These are phyloP conservation scores for Wickerhamiella nectarea DNA, from an alignment of 805 yeast genomes.

Conservation along the genomic window DNA sequence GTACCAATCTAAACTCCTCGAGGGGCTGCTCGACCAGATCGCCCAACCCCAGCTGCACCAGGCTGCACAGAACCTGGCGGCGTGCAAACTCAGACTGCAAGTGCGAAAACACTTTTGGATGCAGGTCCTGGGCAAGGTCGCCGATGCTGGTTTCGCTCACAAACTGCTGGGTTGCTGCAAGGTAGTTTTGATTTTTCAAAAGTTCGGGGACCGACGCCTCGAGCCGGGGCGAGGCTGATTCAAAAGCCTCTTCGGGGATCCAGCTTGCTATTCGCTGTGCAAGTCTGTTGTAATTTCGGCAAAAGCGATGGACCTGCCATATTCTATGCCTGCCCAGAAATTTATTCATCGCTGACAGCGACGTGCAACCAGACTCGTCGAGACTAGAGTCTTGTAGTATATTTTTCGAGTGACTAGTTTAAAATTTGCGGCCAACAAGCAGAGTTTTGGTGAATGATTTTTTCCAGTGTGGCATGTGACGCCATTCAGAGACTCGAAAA, in stretches of 20 bases:
- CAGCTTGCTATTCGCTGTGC: constrained; percentile 8
- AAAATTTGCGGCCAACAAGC: no score
- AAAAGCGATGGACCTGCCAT: not conserved
- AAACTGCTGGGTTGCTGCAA: constrained; percentile 8
- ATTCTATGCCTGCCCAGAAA: not conserved
- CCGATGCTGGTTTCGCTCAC: constrained; percentile 1
- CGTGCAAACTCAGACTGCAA: not conserved
- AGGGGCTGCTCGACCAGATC: constrained; percentile 6
- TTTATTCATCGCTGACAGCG: not conserved
- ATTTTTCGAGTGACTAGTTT: no score
- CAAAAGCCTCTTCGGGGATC: constrained; percentile 3
- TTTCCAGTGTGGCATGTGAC: no score
- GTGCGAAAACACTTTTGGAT: not conserved
- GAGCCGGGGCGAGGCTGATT: not conserved
- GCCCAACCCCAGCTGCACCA: constrained; percentile 9
- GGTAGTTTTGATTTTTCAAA: constrained; percentile 6
- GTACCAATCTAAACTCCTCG: not conserved
- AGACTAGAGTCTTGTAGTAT: not conserved
- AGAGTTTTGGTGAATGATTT: no score
- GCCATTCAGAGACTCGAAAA: no score
- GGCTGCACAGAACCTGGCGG: constrained; percentile 1
- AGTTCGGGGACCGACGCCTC: not conserved
- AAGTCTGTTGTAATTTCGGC: not conserved
- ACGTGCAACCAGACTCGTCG: not conserved
- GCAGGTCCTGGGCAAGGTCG: not conserved